Conservation (phyloP, 2,329 filamentous ascomycete species). For the Fusarium drepaniforme region DNA sequence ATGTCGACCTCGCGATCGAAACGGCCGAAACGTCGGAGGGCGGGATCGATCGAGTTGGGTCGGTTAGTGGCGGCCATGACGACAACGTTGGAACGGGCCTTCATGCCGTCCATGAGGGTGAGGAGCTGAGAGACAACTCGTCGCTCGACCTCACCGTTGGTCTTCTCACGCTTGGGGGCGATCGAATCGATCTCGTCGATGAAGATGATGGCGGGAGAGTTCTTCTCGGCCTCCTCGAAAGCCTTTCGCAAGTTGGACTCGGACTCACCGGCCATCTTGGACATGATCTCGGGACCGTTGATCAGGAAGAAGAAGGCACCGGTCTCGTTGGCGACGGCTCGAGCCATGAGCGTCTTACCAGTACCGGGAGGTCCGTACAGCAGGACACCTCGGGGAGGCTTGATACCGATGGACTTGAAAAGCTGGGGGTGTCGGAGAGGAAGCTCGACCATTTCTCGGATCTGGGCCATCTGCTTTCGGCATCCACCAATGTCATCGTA, state of each 20-base stretch:
- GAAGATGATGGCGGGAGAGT: constrained; percentile 99
- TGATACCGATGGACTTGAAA: constrained; percentile 99
- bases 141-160: constrained; percentile 97
- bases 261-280: constrained; percentile 99
- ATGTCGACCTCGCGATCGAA: constrained; percentile 99
- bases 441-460: constrained; percentile 97
- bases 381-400: constrained; percentile 97
- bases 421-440: constrained; percentile 97
- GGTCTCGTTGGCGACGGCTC: constrained; percentile 98
- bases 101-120: constrained; percentile 99
- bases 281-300: constrained; percentile 99
- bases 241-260: constrained; percentile 98
- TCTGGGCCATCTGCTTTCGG: constrained; percentile 99
- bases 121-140: constrained; percentile 96
- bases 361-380: constrained; percentile 98
- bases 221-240: constrained; percentile 99
- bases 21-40: constrained; percentile 96
- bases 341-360: constrained; percentile 99
- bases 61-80: constrained; percentile 99
- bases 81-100: constrained; percentile 97
- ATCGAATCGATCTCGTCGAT: constrained; percentile 99
- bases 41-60: constrained; percentile 98
- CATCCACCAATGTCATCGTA: constrained; percentile 99
- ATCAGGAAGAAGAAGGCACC: constrained; percentile 99
- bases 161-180: constrained; percentile 99